Evolutionary conservation across 306 rosid species (phyloP).

Genomic region (Malus fusca): DNA sequence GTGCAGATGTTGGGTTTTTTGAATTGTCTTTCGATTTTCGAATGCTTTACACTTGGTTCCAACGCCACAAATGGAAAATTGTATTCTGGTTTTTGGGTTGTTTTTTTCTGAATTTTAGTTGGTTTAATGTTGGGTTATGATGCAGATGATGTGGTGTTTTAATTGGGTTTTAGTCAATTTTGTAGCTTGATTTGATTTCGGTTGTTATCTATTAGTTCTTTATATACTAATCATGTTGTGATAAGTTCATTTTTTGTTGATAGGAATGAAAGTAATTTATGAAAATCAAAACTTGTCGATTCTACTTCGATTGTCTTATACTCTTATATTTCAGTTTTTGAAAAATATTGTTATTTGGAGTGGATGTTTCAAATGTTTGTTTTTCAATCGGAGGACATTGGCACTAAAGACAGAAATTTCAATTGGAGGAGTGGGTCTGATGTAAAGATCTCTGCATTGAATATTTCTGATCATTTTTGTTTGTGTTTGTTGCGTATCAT

Average conservation of each 20-base stretch:
- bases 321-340: neutral
- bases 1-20: neutral
- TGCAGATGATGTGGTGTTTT: neutral
- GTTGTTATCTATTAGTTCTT: no score
- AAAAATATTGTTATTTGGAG: neutral
- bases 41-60: neutral
- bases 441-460: neutral
- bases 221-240: neutral
- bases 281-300: neutral
- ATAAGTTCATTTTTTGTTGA: neutral
- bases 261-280: neutral
- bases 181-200: neutral
- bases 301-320: neutral
- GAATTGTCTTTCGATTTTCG: neutral
- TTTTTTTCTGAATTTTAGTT: no score
- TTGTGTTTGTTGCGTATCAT: neutral
- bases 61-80: neutral
- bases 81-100: neutral
- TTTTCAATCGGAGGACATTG: neutral
- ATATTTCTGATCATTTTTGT: neutral
- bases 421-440: neutral
- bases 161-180: neutral
- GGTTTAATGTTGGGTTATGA: neutral
- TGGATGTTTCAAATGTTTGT: neutral
- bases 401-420: neutral